Evolutionary conservation across 306 rosid genomes (phyloP).

Genomic region (Parietaria judaica): DNA sequence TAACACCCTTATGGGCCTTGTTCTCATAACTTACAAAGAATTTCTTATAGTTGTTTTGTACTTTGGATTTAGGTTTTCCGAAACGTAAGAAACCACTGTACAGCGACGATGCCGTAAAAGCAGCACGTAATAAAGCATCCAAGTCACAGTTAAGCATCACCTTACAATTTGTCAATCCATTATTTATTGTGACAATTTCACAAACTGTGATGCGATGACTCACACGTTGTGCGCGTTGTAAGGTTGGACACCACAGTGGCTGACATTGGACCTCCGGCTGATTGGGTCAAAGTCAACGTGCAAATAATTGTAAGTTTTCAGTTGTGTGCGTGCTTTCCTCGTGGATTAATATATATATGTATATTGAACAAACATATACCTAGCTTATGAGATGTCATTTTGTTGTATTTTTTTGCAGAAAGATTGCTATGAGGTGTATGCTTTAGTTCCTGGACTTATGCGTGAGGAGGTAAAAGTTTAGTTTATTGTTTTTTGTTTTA

Average conservation of each 20-base stretch:
- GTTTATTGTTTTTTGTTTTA: neutral
- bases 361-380: conserved; percentile 8
- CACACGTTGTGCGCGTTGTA: conserved; percentile 12
- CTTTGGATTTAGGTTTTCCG: conserved; percentile 50
- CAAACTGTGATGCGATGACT: no score
- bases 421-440: conserved; percentile 94
- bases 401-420: conserved; percentile 44
- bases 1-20: no score
- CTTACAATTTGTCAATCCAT: conserved; percentile 8
- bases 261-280: conserved; percentile 93
- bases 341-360: conserved; percentile 1
- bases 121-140: conserved; percentile 62
- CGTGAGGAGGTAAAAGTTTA: conserved; percentile 78
- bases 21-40: neutral
- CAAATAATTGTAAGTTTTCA: conserved; percentile 74
- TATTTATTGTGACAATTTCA: neutral
- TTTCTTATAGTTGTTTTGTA: conserved; percentile 12
- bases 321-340: conserved; percentile 7
- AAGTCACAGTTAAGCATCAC: conserved; percentile 76
- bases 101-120: conserved; percentile 61
- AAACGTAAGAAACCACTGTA: conserved; percentile 81
- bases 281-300: conserved; percentile 96
- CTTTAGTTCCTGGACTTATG: conserved; percentile 96
- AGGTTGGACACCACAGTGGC: conserved; percentile 76
- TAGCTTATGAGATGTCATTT: conserved; percentile 11